Evolutionary conservation across 345 rosid genomes (phyloP), one percentile per base, ranked within the genome.

Genomic region (Eucalyptus melliodora): DNA sequence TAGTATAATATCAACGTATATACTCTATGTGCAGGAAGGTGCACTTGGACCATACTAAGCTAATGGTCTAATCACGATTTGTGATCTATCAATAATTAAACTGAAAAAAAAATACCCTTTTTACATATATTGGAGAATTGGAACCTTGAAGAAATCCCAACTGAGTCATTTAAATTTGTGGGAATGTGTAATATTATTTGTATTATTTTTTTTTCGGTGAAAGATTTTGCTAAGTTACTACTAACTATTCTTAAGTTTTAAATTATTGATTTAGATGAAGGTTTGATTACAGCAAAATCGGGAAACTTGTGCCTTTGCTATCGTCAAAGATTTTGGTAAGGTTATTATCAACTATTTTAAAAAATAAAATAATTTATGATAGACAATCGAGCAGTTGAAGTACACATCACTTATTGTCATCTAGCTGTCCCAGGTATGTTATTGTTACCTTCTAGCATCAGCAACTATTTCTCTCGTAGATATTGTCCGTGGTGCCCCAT

Each of bases 191-290:
- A 30, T 62, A 62, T 62, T 30, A 62, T 62, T 4, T 3, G 1
- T 56, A 23, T 56, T 56, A 56, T 10, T 9, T 24, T 56, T 56
- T 23, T 23, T 56, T 56, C 5, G 14, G 13, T 17, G 24, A 69
- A 34, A 17, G 7, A 34, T 34, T 69, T 34, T 69, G 24, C 9
- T 0, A 5, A 16, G 24, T 13, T 9, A 67, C 23, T 0, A 0
- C 19, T 16, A 15, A 15, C 9, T n/a, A 31, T 31, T n/a, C 11
- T 31, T 15, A 67, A 62, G 31, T 16, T 67, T 16, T 8, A n/a
- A 67, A 16, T 9, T 8, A 16, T 31, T 31, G 1, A 67, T 31
- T 67, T n/a, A n/a, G 11, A 16, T 8, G 37, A n/a, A 67, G 37
- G 5, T 9, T 2, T 67, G 40, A 8, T n/a, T 67, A 65, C 16